Percentiles rank a stretch among this genome's conserved stretches.
phyloP scores from a whole-genome alignment of 352 stramenopile species.

The Nothophytophthora sp. region DNA sequence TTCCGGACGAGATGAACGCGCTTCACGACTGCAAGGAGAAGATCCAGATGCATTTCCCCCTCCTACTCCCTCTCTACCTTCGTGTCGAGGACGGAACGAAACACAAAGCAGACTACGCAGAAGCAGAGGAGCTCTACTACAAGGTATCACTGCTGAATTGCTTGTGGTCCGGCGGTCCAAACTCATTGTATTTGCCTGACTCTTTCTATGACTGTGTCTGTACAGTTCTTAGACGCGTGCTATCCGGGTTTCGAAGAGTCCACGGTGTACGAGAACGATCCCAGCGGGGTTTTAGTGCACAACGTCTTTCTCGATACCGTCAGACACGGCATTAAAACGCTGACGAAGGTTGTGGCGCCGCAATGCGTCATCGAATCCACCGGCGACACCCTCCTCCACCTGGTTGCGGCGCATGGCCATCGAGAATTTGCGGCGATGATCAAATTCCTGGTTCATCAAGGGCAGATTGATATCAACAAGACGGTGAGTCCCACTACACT shows the following conservation, averaged over 20 bases:
- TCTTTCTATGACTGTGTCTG: neutral
- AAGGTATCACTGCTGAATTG: slow-evolving; percentile 16
- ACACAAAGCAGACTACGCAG: slow-evolving; percentile 30
- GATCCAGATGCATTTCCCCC: slow-evolving; percentile 37
- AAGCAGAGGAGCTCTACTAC: slow-evolving; percentile 42
- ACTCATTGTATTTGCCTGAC: neutral
- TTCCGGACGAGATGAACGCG: slow-evolving; percentile 39
- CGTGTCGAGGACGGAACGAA: slow-evolving; percentile 35
- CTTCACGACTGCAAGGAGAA: slow-evolving; percentile 38
- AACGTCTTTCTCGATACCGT: slow-evolving; percentile 44
- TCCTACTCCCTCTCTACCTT: slow-evolving; percentile 38
- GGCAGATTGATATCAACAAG: slow-evolving; percentile 40
- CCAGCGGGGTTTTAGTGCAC: slow-evolving; percentile 39
- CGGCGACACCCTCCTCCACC: slow-evolving; percentile 48
- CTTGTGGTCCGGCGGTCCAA: neutral
- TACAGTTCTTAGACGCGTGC: slow-evolving; percentile 36
- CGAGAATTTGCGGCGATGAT: slow-evolving; percentile 34
- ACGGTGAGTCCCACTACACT: slow-evolving; percentile 20
- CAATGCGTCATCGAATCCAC: slow-evolving; percentile 51
- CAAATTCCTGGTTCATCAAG: slow-evolving; percentile 37
- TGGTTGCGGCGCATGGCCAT: slow-evolving; percentile 38
- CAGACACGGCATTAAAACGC: slow-evolving; percentile 25
- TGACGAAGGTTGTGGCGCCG: slow-evolving; percentile 39
- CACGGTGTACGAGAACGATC: slow-evolving; percentile 35
- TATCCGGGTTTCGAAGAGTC: slow-evolving; percentile 33